Evolutionary conservation across 495 filamentous ascomycete genomes (phyloP).

Genomic region (Cercophora sp.): DNA sequence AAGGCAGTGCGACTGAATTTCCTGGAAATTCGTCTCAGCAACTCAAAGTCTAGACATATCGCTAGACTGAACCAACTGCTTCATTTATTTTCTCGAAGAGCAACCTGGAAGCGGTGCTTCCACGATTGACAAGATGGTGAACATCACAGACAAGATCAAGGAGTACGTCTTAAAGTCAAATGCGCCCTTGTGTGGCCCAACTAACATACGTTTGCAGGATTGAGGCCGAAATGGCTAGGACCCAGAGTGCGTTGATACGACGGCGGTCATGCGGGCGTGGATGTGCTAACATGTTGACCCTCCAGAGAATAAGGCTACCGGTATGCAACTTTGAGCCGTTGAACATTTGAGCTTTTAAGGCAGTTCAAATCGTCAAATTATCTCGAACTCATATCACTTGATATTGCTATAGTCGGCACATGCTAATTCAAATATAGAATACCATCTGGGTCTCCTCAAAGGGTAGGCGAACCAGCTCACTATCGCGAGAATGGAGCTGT

Average conservation of each 20-base stretch:
- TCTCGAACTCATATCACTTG: too few relatives aligned
- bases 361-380: too few relatives aligned
- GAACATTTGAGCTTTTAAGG: too few relatives aligned
- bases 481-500: too few relatives aligned
- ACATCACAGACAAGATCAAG: conserved; percentile 99
- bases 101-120: too few relatives aligned
- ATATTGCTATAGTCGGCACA: too few relatives aligned
- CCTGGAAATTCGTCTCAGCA: too few relatives aligned
- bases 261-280: too few relatives aligned
- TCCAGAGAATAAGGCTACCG: conserved; percentile 99
- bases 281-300: too few relatives aligned
- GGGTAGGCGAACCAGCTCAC: conserved; percentile 64
- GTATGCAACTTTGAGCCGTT: conserved; percentile 56
- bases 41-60: conserved; percentile 2
- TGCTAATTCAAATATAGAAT: conserved; percentile 55
- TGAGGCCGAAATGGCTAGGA: conserved; percentile 98
- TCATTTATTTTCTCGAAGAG: background rate
- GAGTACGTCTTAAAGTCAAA: too few relatives aligned
- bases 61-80: background rate
- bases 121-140: conserved; percentile 95
- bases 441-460: conserved; percentile 96
- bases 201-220: conserved; percentile 59
- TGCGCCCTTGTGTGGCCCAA: too few relatives aligned
- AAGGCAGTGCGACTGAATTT: too few relatives aligned
- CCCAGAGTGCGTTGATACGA: conserved; percentile 86